Percentiles rank a stretch among this genome's conserved stretches.
phyloP scores from a whole-genome alignment of 1,139 yeast genomes.

The Kluyveromyces sp. region DNA sequence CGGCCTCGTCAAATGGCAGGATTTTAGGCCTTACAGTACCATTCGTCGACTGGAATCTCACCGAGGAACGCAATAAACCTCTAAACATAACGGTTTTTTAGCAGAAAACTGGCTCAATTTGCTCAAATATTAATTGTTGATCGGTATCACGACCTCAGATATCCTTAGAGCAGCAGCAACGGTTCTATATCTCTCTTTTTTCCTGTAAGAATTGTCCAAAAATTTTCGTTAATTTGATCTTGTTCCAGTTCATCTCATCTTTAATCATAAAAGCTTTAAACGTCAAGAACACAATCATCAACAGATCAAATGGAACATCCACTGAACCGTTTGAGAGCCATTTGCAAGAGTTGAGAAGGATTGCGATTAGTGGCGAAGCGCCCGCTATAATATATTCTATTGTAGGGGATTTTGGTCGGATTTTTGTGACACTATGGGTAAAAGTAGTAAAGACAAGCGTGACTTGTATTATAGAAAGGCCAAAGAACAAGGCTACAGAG shows the following conservation, averaged over 20 bases:
- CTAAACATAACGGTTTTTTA: conserved; percentile 6
- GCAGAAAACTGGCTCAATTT: not conserved
- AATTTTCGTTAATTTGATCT: not conserved
- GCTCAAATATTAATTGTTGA: too few species aligned
- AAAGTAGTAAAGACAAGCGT: conserved; percentile 90
- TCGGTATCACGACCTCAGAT: too few species aligned
- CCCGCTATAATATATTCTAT: too few species aligned
- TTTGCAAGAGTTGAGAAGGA: too few species aligned
- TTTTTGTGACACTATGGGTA: conserved; percentile 55
- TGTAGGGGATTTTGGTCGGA: too few species aligned
- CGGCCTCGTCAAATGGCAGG: conserved; percentile 18
- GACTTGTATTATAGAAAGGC: conserved; percentile 88
- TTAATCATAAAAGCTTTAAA: not conserved
- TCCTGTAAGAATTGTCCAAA: not conserved
- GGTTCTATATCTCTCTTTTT: not conserved
- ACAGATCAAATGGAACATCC: too few species aligned
- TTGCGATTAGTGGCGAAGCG: too few species aligned
- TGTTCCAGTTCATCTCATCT: not conserved
- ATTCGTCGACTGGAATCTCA: conserved; percentile 11
- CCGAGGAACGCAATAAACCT: conserved; percentile 5
- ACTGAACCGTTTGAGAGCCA: too few species aligned
- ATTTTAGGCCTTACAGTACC: conserved; percentile 14
- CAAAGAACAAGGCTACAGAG: conserved; percentile 96
- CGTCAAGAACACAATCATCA: not conserved
- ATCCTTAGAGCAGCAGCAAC: too few species aligned